Evolutionary conservation across 2,329 filamentous ascomycete species (phyloP).

Genomic region (Beauveria asiatica): DNA sequence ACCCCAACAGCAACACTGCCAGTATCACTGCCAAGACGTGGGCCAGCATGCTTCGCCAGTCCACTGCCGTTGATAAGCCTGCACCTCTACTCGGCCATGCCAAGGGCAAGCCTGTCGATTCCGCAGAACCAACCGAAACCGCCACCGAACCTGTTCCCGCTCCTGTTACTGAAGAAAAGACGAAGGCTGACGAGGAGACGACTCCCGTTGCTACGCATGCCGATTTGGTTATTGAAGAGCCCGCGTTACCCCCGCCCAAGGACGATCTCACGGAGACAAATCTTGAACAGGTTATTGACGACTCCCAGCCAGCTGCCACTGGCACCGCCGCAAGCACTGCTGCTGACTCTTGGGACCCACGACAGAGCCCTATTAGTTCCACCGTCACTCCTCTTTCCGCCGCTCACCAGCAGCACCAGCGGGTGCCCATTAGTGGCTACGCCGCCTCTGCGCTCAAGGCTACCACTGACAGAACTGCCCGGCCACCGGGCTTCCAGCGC

Average conservation of each 20-base stretch:
- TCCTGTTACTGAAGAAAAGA: slow-evolving; percentile 18
- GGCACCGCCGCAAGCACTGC: slow-evolving; percentile 83
- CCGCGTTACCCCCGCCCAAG: slow-evolving; percentile 59
- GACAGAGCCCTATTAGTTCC: slow-evolving; percentile 48
- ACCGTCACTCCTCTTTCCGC: slow-evolving; percentile 59
- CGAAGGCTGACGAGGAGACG: slow-evolving; percentile 26
- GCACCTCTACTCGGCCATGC: slow-evolving; percentile 42
- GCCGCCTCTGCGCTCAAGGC: slow-evolving; percentile 78
- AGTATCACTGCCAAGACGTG: slow-evolving; percentile 47
- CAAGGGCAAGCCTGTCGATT: slow-evolving; percentile 29
- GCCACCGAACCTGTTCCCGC: slow-evolving; percentile 28
- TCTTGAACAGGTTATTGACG: slow-evolving; percentile 81
- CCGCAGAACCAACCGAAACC: slow-evolving; percentile 17
- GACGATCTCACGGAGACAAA: slow-evolving; percentile 86
- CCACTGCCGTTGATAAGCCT: slow-evolving; percentile 45
- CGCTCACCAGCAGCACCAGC: slow-evolving; percentile 54
- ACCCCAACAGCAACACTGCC: slow-evolving; percentile 28
- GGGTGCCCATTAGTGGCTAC: slow-evolving; percentile 58
- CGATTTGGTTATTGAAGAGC: slow-evolving; percentile 38
- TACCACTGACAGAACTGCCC: slow-evolving; percentile 51
- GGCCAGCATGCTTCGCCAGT: slow-evolving; percentile 65
- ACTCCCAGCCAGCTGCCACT: slow-evolving; percentile 66
- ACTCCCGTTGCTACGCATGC: slow-evolving; percentile 27
- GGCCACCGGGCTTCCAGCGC: slow-evolving; percentile 74
- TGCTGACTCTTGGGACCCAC: slow-evolving; percentile 75